Evolutionary conservation across 179 eudicot genomes (phyloP).

Genomic region (Spergularia azorica): DNA sequence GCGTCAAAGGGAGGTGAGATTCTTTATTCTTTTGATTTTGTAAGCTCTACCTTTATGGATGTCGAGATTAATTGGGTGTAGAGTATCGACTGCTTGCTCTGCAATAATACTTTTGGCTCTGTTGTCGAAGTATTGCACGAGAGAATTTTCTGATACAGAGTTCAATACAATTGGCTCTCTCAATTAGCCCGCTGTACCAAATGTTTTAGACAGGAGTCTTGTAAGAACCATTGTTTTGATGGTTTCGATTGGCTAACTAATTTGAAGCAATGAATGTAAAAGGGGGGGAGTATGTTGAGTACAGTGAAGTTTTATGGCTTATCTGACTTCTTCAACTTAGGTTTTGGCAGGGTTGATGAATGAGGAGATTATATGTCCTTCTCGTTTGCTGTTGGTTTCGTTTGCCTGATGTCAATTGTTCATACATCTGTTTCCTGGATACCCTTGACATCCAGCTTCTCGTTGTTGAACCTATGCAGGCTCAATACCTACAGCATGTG

Average conservation of each 20-base stretch:
- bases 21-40: neutral
- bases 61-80: neutral
- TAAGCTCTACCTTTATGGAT: neutral
- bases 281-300: neutral
- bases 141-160: neutral
- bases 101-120: neutral
- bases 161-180: neutral
- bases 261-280: neutral
- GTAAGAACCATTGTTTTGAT: neutral
- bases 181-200: neutral
- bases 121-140: neutral
- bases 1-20: constrained; percentile 87
- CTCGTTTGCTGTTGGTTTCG: neutral
- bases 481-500: constrained; percentile 75
- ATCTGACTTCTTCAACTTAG: neutral
- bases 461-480: constrained; percentile 44
- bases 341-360: neutral
- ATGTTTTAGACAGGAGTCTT: neutral
- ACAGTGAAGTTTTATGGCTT: neutral
- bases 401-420: neutral
- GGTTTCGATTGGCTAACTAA: neutral
- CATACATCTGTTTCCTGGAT: neutral
- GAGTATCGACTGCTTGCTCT: neutral
- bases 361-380: neutral
- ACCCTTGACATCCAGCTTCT: constrained; percentile 3